Conservation (phyloP, 1,284 basidiomycete species). For the Papiliotrema flavescens region DNA sequence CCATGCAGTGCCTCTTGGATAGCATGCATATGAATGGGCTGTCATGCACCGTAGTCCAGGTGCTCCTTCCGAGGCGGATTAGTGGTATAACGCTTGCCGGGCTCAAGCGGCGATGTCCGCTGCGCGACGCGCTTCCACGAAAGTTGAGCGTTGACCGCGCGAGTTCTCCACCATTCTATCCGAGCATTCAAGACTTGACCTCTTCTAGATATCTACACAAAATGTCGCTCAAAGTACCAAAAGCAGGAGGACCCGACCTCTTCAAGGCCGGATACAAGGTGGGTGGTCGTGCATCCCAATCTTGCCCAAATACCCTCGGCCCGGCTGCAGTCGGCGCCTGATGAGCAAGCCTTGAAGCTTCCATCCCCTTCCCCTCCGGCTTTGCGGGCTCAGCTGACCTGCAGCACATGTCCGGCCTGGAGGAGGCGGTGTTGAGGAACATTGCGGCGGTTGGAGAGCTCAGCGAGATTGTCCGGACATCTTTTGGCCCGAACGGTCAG, state of each 20-base stretch:
- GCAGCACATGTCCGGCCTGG: constrained; percentile 81
- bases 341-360: background rate
- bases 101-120: too few relatives aligned
- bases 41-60: too few relatives aligned
- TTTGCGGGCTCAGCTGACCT: background rate
- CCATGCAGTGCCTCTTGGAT: too few relatives aligned
- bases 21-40: too few relatives aligned
- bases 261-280: constrained; percentile 96
- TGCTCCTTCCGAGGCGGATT: too few relatives aligned
- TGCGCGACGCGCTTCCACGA: too few relatives aligned
- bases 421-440: constrained; percentile 90
- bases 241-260: constrained; percentile 74
- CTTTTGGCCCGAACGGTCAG: constrained; percentile 92
- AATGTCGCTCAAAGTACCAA: constrained; percentile 94
- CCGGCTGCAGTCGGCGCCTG: background rate
- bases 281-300: constrained; percentile 11
- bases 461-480: constrained; percentile 91
- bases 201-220: background rate
- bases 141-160: too few relatives aligned
- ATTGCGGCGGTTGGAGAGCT: constrained; percentile 93
- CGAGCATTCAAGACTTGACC: background rate
- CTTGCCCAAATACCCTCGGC: background rate
- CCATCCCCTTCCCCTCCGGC: constrained; percentile 1
- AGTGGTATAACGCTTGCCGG: too few relatives aligned
- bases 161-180: too few relatives aligned